A percentile compares a stretch with the other conserved stretches of the same genome.
phyloP scores from a whole-genome alignment of 495 filamentous ascomycete genomes.

The Aspergillus haitiensis region DNA sequence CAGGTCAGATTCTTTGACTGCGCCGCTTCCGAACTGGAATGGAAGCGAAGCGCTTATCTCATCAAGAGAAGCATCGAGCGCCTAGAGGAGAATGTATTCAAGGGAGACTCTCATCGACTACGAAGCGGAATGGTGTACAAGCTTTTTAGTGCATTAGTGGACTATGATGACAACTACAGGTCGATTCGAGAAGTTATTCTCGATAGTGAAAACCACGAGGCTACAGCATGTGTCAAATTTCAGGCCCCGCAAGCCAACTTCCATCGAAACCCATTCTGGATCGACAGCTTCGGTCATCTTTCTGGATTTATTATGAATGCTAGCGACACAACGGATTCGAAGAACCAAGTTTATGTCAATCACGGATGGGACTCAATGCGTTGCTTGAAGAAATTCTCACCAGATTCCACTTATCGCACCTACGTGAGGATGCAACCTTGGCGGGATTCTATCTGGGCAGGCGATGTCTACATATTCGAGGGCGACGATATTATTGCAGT shows the following conservation, averaged over 20 bases:
- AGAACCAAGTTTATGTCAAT: conserved; percentile 70
- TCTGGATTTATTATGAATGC: conserved; percentile 81
- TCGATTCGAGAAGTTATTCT: conserved; percentile 74
- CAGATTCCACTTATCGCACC: conserved; percentile 64
- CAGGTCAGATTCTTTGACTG: conserved; percentile 44
- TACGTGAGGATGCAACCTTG: conserved; percentile 66
- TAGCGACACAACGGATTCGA: conserved; percentile 68
- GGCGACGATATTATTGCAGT: conserved; percentile 62
- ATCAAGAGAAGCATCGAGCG: conserved; percentile 50
- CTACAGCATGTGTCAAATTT: conserved; percentile 67
- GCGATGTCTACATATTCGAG: conserved; percentile 56
- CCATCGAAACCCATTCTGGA: conserved; percentile 68
- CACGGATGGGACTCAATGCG: conserved; percentile 76
- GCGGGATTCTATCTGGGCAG: conserved; percentile 45
- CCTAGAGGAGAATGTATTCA: conserved; percentile 31
- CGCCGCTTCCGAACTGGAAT: conserved; percentile 35
- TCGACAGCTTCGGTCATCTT: conserved; percentile 63
- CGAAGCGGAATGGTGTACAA: conserved; percentile 71
- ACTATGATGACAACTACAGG: conserved; percentile 63
- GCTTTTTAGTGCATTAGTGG: conserved; percentile 66
- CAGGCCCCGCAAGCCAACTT: conserved; percentile 63
- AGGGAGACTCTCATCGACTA: conserved; percentile 47
- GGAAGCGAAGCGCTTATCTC: conserved; percentile 49
- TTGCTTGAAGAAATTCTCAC: conserved; percentile 62
- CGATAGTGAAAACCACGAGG: conserved; percentile 67